phyloP scores from a whole-genome alignment of 305 asterid species.

The Plantago coronopus region DNA sequence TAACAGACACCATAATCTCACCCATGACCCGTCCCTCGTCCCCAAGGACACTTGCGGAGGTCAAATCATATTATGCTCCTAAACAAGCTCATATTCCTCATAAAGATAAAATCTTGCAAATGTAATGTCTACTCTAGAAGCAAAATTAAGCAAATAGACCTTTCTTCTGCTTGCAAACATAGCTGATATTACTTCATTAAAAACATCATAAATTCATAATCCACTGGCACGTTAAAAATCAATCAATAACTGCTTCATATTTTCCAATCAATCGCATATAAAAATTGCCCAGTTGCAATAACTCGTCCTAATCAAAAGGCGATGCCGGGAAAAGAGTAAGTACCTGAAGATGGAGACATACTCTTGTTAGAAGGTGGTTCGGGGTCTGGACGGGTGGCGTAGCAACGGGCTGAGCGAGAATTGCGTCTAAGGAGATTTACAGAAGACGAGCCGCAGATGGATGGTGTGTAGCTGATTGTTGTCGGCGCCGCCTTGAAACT shows the following conservation, averaged over 20 bases:
- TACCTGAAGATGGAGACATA: constrained; percentile 39
- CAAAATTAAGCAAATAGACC: not conserved
- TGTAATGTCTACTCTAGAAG: too few species aligned
- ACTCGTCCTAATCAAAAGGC: too few species aligned
- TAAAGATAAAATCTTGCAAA: too few species aligned
- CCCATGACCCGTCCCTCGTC: too few species aligned
- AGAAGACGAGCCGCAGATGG: not conserved
- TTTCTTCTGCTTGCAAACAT: not conserved
- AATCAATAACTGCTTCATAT: too few species aligned
- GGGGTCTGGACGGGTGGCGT: constrained; percentile 39
- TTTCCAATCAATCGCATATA: too few species aligned
- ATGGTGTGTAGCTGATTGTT: constrained; percentile 8
- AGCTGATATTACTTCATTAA: not conserved
- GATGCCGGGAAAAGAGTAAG: not conserved
- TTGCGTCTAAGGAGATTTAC: constrained; percentile 28
- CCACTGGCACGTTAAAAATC: not conserved
- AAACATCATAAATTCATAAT: not conserved
- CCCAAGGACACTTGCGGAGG: too few species aligned
- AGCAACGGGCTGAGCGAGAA: constrained; percentile 32
- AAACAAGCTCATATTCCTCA: too few species aligned
- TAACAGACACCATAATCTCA: too few species aligned
- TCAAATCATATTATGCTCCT: too few species aligned
- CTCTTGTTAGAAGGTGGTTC: constrained; percentile 36
- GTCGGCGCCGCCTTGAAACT: constrained; percentile 9
- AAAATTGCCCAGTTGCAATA: too few species aligned